Base-by-base conservation (phyloP, 495 filamentous ascomycete species). In the Staphylotrichum tortipilum region DNA sequence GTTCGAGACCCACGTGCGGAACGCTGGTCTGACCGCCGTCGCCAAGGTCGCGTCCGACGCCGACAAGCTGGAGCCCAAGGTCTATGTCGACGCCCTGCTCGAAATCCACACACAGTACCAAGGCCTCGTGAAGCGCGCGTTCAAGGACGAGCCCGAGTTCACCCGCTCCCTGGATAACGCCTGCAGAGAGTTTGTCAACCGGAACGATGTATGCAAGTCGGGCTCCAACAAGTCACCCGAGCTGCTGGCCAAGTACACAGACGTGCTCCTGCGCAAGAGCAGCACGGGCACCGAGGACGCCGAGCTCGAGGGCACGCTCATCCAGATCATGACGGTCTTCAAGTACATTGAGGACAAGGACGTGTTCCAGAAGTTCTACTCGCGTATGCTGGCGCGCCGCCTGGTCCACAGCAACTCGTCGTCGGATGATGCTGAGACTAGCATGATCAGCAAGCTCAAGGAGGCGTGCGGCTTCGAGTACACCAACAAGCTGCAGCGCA, bases 271-370 rank as follows among this genome's bases (percentile, higher is more conserved):
- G 29, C 90, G 91, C 65, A 96, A 95, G 76, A 91, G 86, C 46
- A 84, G 86, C 11, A 89, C 88, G 60, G 84, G 86, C 51, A 83
- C 86, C 9, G 92, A 97, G 64, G 94, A 97, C 64, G 84, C 85
- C 21, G 89, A 97, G 53, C 80, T 97, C 44, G 92, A 99, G 68
- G 81, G 83, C 53, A 88, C 86, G 47, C 72, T 97, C 35, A 81
- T 83, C n/a, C 86, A 96, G 62, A 90, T 99, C 59, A 99, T 99
- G 92, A 95, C 89, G 2, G 88, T 97, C 31, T 99, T 99, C 81
- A 99, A 99, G 69, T 99, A 97, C 71, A 96, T 99, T 56, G 94
- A 99, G 61, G 92, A 99, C 70, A 97, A 97, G 71, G 92, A 99
- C 65, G 92, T 99, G 7, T 99, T 97, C 76, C 94, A 97, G 68